Evolutionary conservation across 805 yeast genomes (phyloP).

Genomic region (Saccharomyces eubayanus): DNA sequence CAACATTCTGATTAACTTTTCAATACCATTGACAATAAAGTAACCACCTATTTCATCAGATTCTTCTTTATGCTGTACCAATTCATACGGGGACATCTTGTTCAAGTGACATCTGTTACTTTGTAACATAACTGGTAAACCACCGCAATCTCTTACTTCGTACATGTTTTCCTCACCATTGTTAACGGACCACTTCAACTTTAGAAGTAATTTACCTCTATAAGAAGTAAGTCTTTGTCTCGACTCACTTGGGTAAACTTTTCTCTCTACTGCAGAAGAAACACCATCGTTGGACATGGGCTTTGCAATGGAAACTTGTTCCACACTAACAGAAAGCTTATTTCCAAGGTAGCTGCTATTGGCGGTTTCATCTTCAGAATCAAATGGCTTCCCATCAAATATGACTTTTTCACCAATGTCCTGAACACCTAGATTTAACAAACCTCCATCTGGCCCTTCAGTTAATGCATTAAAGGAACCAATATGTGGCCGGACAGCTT

Average conservation of each 20-base stretch:
- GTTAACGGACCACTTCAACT: slow-evolving; percentile 79
- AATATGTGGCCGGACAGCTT: slow-evolving; percentile 90
- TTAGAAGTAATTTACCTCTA: slow-evolving; percentile 67
- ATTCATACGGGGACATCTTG: slow-evolving; percentile 70
- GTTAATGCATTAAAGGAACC: slow-evolving; percentile 94
- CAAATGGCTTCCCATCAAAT: slow-evolving; percentile 51
- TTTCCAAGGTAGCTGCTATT: slow-evolving; percentile 71
- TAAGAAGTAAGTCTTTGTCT: slow-evolving; percentile 85
- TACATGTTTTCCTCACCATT: slow-evolving; percentile 67
- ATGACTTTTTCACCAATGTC: slow-evolving; percentile 84
- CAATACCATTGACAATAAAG: slow-evolving; percentile 93
- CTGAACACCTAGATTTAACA: slow-evolving; percentile 73
- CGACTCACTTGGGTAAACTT: slow-evolving; percentile 76
- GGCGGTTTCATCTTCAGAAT: slow-evolving; percentile 10
- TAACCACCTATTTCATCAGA: slow-evolving; percentile 95
- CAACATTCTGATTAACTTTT: slow-evolving; percentile 91
- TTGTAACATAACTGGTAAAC: slow-evolving; percentile 82
- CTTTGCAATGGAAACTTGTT: slow-evolving; percentile 76
- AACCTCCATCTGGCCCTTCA: slow-evolving; percentile 79
- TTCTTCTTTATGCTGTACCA: slow-evolving; percentile 77
- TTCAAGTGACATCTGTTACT: slow-evolving; percentile 89
- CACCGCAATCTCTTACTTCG: slow-evolving; percentile 87
- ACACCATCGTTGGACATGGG: slow-evolving; percentile 55
- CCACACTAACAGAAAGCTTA: slow-evolving; percentile 76
- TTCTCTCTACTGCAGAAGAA: slow-evolving; percentile 62